Conservation (phyloP, 768 basidiomycete species). For the Mycena latifolia region DNA sequence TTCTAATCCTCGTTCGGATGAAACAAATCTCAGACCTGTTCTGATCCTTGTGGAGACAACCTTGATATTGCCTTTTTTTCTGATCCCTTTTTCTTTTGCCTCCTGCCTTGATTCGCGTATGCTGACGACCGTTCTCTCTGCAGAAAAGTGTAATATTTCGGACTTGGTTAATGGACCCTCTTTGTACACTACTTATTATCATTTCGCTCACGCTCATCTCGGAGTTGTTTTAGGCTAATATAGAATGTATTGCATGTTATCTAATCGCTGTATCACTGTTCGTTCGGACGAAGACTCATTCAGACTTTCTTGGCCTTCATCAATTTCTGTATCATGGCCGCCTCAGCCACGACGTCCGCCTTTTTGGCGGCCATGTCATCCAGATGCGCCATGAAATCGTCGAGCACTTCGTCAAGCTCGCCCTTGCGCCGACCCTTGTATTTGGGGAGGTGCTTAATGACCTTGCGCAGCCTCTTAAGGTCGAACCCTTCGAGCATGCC, state of each 20-base stretch:
- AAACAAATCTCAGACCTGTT: slow-evolving; percentile 37
- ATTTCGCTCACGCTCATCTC: neutral
- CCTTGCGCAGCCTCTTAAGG: slow-evolving; percentile 16
- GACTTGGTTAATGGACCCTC: slow-evolving; percentile 10
- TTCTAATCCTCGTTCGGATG: slow-evolving; percentile 15
- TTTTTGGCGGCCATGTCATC: slow-evolving; percentile 17
- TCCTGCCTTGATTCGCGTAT: neutral
- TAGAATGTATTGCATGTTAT: slow-evolving; percentile 9
- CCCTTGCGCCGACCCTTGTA: slow-evolving; percentile 26
- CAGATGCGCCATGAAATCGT: slow-evolving; percentile 15
- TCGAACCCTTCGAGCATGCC: slow-evolving; percentile 19
- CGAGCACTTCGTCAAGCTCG: slow-evolving; percentile 12
- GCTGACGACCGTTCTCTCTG: slow-evolving; percentile 13
- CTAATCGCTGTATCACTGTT: slow-evolving; percentile 8
- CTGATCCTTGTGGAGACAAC: slow-evolving; percentile 33
- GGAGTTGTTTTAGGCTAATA: neutral
- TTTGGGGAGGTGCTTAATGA: slow-evolving; percentile 20
- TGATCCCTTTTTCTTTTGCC: slow-evolving; percentile 9
- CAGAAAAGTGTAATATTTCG: slow-evolving; percentile 26
- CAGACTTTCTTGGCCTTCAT: too few species aligned
- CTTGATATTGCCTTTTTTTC: slow-evolving; percentile 35
- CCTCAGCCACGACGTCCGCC: slow-evolving; percentile 14
- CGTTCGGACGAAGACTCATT: too few species aligned
- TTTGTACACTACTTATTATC: slow-evolving; percentile 3
- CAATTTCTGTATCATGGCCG: slow-evolving; percentile 10